Conservation (phyloP, 2,329 filamentous ascomycete species). For the Penicillium sp. region DNA sequence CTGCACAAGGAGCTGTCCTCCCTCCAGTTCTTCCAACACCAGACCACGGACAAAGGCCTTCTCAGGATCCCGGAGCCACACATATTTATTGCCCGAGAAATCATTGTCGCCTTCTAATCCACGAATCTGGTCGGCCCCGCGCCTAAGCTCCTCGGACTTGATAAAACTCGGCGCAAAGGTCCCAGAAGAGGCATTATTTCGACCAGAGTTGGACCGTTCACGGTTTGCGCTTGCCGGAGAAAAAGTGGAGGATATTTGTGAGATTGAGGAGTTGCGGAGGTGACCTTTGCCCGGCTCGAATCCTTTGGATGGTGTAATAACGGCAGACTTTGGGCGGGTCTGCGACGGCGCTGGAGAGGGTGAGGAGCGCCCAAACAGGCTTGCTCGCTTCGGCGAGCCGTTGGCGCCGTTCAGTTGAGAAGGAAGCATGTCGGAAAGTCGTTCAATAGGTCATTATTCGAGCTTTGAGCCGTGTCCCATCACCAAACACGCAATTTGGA, state of each 20-base stretch:
- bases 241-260: constrained; percentile 51
- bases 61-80: constrained; percentile 89
- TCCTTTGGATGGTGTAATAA: constrained; percentile 61
- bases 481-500: constrained; percentile 5
- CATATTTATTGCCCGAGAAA: constrained; percentile 97
- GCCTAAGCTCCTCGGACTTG: constrained; percentile 74
- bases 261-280: constrained; percentile 67
- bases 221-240: constrained; percentile 42
- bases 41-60: constrained; percentile 89
- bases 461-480: constrained; percentile 17
- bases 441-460: constrained; percentile 33
- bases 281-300: constrained; percentile 53
- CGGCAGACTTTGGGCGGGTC: constrained; percentile 69
- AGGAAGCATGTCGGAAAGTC: constrained; percentile 47
- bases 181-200: constrained; percentile 63
- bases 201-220: constrained; percentile 61
- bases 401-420: constrained; percentile 62
- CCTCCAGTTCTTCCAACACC: constrained; percentile 76
- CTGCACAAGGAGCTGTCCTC: constrained; percentile 74
- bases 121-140: constrained; percentile 54
- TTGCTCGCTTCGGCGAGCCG: constrained; percentile 72
- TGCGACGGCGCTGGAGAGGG: constrained; percentile 59
- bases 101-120: constrained; percentile 97
- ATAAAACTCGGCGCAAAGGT: constrained; percentile 98
- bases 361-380: constrained; percentile 70